Base-by-base conservation (phyloP, 2,329 filamentous ascomycete genomes). In the Aspergillus sp. region DNA sequence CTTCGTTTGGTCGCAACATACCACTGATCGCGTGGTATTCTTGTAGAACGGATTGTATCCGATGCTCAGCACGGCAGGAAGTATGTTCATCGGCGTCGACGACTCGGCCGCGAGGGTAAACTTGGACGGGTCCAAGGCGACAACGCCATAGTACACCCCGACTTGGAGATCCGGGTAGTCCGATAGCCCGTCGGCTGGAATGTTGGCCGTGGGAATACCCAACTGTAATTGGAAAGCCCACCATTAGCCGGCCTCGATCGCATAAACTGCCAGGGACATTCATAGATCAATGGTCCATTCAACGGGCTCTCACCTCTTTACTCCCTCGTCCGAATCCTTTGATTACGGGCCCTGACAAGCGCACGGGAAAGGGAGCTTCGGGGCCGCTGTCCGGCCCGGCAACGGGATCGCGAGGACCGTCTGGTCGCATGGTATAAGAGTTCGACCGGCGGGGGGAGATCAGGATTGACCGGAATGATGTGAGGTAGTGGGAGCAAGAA, bases 41-140 rank as follows among this genome's bases (percentile, higher is more conserved):
- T 93, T 92, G 84, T 96, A 99, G 79, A 93, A 98, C 0, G 95
- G 95, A 77, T 98, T 99, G 84, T 93, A 98, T 49, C 95, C 95
- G 66, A 97, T 94, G 62, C 87, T 91, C 88, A 97, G 90, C 65
- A 96, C 92, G 84, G 96, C 95, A 1, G 91, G 91, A 76, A 89
- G 91, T 58, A 95, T 81, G 18, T 67, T 71, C 9, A 67, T 49
- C 32, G 62, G 61, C 10, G 55, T 56, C 14, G 63, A 64, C 7
- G 58, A 50, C 31, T 56, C 56, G 2, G 50, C 58, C 31, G 53
- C 49, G 29, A 71, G 68, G 36, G 65, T 61, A 58, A 72, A 75
- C 31, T 68, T 67, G 31, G 69, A 63, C 1, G 75, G 82, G 61
- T 85, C 82, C 32, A 98, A 85, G 0, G 90, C 86, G 4, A 92